Conservation (phyloP, 2,329 filamentous ascomycete species). For the Nectriaceae sp. region DNA sequence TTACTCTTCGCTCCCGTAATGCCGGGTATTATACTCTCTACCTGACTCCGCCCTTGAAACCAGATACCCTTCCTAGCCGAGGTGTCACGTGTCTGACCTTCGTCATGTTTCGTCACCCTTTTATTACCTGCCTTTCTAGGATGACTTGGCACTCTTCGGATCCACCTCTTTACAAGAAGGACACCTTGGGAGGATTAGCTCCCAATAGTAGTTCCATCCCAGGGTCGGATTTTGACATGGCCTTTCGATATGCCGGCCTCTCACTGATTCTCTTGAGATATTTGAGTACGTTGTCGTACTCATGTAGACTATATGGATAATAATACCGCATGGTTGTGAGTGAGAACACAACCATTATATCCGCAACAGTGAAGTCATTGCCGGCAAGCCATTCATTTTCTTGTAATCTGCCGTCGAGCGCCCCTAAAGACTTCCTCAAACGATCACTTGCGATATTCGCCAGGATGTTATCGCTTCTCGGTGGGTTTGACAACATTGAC, state of each 20-base stretch:
- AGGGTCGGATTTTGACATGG: slow-evolving; percentile 52
- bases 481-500: slow-evolving; percentile 25
- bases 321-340: slow-evolving; percentile 64
- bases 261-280: slow-evolving; percentile 47
- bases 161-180: too few relatives aligned
- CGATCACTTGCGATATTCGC: slow-evolving; percentile 34
- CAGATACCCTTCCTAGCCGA: not conserved
- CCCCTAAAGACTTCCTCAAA: slow-evolving; percentile 45
- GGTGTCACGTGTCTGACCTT: not conserved
- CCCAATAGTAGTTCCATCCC: slow-evolving; percentile 39
- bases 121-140: not conserved
- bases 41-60: not conserved
- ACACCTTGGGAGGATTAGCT: slow-evolving; percentile 20
- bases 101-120: not conserved
- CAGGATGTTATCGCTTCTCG: slow-evolving; percentile 22
- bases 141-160: too few relatives aligned
- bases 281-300: slow-evolving; percentile 44
- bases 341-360: slow-evolving; percentile 63
- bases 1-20: too few relatives aligned
- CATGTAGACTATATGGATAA: slow-evolving; percentile 41
- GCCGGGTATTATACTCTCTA: not conserved
- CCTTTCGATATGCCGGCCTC: slow-evolving; percentile 48
- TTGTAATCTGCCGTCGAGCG: slow-evolving; percentile 51
- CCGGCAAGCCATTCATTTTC: slow-evolving; percentile 59
- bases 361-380: slow-evolving; percentile 62